Evolutionary conservation across 2,329 filamentous ascomycete species (phyloP).

Genomic region (Orbilia quercus): DNA sequence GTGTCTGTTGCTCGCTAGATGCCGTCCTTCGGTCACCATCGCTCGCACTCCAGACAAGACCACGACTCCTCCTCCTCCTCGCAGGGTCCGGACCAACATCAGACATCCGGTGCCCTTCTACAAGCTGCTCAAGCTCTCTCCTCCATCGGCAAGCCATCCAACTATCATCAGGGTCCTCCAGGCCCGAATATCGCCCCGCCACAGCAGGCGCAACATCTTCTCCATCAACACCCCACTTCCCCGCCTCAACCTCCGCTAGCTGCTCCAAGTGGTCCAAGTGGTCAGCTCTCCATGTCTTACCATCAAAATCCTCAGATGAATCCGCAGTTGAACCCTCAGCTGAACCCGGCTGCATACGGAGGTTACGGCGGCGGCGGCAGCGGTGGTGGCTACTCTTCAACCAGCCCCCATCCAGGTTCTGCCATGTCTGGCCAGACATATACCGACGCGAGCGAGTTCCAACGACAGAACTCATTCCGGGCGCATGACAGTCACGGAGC

Average conservation of each 20-base stretch:
- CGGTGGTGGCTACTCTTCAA: constrained; percentile 27
- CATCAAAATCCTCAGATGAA: constrained; percentile 52
- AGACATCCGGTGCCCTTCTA: constrained; percentile 46
- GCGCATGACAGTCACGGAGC: constrained; percentile 38
- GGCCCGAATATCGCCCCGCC: constrained; percentile 33
- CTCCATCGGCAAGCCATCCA: constrained; percentile 54
- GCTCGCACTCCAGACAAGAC: constrained; percentile 53
- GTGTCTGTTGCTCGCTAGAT: constrained; percentile 27
- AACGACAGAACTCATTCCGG: constrained; percentile 49
- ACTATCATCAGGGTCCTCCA: constrained; percentile 28
- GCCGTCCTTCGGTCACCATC: constrained; percentile 51
- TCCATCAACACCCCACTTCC: constrained; percentile 55
- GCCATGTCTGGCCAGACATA: constrained; percentile 39
- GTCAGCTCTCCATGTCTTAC: constrained; percentile 51
- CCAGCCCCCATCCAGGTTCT: constrained; percentile 42
- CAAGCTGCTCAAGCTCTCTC: constrained; percentile 50
- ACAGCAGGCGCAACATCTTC: constrained; percentile 26
- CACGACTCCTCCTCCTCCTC: constrained; percentile 35
- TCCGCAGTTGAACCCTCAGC: constrained; percentile 30
- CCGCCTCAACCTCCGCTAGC: constrained; percentile 52
- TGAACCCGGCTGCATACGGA: constrained; percentile 40
- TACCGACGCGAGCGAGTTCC: constrained; percentile 38
- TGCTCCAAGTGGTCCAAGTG: constrained; percentile 19
- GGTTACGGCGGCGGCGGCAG: constrained; percentile 23
- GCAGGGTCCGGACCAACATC: constrained; percentile 44